A percentile compares a stretch with the other conserved stretches of the same genome.
Conservation (phyloP, 1,284 basidiomycete genomes). For the Mixia osmundae region DNA sequence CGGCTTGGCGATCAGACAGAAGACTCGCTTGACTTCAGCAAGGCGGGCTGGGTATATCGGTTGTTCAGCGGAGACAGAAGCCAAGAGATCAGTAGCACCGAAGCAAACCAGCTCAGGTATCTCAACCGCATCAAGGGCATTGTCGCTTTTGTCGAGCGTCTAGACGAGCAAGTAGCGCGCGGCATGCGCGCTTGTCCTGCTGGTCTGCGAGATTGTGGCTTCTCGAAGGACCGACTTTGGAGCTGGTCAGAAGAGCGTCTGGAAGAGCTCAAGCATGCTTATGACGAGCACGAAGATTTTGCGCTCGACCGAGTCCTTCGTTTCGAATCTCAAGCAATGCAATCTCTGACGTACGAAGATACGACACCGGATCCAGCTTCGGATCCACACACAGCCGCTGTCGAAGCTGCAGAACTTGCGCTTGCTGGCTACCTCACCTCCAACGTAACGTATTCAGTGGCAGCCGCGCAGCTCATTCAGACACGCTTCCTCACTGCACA, state of each 20-base stretch:
- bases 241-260: constrained; percentile 13
- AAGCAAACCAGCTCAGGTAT: constrained; percentile 16
- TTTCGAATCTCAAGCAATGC: constrained; percentile 8
- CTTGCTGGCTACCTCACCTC: constrained; percentile 14
- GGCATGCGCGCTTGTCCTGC: constrained; percentile 10
- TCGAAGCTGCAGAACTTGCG: constrained; percentile 11
- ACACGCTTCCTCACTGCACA: constrained; percentile 10
- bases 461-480: constrained; percentile 10
- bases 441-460: constrained; percentile 9
- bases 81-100: constrained; percentile 15
- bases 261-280: constrained; percentile 12
- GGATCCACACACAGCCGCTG: constrained; percentile 6
- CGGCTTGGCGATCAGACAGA: background rate
- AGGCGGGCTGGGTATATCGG: constrained; percentile 20
- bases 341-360: background rate
- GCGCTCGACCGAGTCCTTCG: constrained; percentile 9
- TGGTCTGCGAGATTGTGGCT: constrained; percentile 13
- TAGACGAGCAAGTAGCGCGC: constrained; percentile 17
- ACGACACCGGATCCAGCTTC: background rate
- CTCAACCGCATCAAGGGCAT: constrained; percentile 20
- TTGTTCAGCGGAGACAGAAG: constrained; percentile 18
- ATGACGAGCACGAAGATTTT: constrained; percentile 7
- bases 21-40: constrained; percentile 9
- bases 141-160: constrained; percentile 17
- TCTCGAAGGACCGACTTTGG: constrained; percentile 14